Conservation (phyloP, 441 rosid genomes). For the Lepidium campestre region DNA sequence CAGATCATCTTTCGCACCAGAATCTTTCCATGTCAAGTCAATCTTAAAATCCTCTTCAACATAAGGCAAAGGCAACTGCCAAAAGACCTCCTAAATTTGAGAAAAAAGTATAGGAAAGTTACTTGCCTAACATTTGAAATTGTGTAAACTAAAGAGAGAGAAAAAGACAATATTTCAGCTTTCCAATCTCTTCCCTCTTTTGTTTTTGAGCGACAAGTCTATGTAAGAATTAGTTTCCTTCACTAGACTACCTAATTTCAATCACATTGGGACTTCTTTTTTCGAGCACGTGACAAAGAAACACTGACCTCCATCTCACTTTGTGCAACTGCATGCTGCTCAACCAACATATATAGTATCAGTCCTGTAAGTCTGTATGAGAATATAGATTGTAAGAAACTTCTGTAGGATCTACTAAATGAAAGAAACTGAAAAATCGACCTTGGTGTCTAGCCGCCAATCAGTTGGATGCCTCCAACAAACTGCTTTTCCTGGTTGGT, state of each 20-base stretch:
- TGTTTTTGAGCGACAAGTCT: not conserved
- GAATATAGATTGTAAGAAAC: conserved; percentile 1
- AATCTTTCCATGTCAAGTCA: conserved; percentile 56
- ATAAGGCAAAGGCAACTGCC: conserved; percentile 78
- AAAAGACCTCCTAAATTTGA: conserved; percentile 58
- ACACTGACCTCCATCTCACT: conserved; percentile 78
- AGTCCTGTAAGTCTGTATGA: conserved; percentile 77
- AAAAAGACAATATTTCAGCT: not conserved
- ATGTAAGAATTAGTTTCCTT: not conserved
- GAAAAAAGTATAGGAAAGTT: not conserved
- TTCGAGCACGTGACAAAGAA: conserved; percentile 8
- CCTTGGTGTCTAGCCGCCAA: conserved; percentile 74
- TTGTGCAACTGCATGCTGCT: conserved; percentile 67
- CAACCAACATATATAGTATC: conserved; percentile 64
- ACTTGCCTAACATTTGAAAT: not conserved
- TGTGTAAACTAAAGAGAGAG: not conserved
- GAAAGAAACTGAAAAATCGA: conserved; percentile 59
- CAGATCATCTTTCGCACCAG: conserved; percentile 52
- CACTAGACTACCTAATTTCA: conserved; percentile 5
- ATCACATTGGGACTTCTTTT: not conserved
- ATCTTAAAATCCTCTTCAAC: conserved; percentile 83
- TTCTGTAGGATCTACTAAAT: not conserved
- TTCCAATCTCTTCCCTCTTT: not conserved
- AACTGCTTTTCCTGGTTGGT: conserved; percentile 60
- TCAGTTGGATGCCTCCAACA: conserved; percentile 90